Conservation (phyloP, 306 rosid species). For the Fragaria ananassa region DNA sequence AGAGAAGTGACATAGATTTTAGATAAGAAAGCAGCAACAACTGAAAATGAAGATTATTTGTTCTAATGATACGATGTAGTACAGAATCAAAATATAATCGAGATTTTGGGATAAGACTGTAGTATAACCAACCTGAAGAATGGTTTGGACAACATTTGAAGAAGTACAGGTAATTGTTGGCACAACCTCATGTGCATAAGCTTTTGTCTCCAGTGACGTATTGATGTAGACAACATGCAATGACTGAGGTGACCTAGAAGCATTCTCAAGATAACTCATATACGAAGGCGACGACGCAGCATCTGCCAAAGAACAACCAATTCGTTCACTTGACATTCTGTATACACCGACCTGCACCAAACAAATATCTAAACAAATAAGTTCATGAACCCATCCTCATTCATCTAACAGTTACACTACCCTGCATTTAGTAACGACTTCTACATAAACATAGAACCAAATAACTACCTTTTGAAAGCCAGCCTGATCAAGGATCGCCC, state of each 20-base stretch:
- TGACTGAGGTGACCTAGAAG: constrained; percentile 67
- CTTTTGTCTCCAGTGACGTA: constrained; percentile 88
- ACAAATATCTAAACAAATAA: constrained; percentile 13
- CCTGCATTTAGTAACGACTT: constrained; percentile 2
- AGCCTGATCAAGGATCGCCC: constrained; percentile 99
- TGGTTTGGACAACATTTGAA: constrained; percentile 91
- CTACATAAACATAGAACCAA: constrained; percentile 11
- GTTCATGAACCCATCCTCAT: constrained; percentile 17
- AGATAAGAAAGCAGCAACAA: not conserved
- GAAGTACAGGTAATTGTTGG: constrained; percentile 99
- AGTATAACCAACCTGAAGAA: constrained; percentile 65
- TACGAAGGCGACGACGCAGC: constrained; percentile 79
- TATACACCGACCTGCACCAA: constrained; percentile 79
- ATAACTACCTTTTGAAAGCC: constrained; percentile 64
- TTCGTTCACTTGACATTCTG: constrained; percentile 85
- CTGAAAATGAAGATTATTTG: constrained; percentile 9
- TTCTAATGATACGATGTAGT: constrained; percentile 5
- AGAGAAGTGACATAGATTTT: not conserved
- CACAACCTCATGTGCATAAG: constrained; percentile 89
- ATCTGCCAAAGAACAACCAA: constrained; percentile 94
- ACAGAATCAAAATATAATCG: not conserved
- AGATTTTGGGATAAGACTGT: not conserved
- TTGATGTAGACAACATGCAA: constrained; percentile 92
- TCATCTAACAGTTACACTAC: not conserved
- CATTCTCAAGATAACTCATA: constrained; percentile 73